These are phyloP conservation scores for Starmerella roubikii DNA, from an alignment of 805 yeast species.

Conservation along the genomic window DNA sequence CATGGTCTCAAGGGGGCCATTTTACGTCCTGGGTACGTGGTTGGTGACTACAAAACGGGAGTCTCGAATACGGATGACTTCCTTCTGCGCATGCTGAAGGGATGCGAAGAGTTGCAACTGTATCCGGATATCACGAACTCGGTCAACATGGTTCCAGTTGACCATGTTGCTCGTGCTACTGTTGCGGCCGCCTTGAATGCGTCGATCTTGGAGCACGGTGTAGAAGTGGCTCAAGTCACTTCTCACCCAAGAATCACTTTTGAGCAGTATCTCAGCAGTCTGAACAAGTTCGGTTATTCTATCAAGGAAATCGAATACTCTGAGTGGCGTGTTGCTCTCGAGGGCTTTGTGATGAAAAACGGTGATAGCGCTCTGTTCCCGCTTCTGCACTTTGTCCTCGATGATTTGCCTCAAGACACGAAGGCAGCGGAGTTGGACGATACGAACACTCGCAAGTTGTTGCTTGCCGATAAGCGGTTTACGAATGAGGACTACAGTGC, in stretches of 20 bases:
- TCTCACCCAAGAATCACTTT: slow-evolving; percentile 86
- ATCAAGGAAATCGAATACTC: slow-evolving; percentile 52
- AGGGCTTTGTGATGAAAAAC: slow-evolving; percentile 58
- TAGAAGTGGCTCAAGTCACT: slow-evolving; percentile 87
- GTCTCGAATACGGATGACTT: slow-evolving; percentile 94
- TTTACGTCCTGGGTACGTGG: slow-evolving; percentile 90
- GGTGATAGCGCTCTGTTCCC: slow-evolving; percentile 86
- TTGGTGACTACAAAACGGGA: slow-evolving; percentile 75
- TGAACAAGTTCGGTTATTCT: slow-evolving; percentile 59
- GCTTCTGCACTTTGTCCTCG: slow-evolving; percentile 83
- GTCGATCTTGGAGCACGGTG: slow-evolving; percentile 33
- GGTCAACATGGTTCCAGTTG: slow-evolving; percentile 95
- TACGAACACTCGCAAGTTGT: slow-evolving; percentile 56
- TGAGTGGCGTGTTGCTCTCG: slow-evolving; percentile 66
- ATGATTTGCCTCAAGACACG: slow-evolving; percentile 77
- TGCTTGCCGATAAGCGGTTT: slow-evolving; percentile 46
- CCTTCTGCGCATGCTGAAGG: slow-evolving; percentile 85
- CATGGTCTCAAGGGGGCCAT: slow-evolving; percentile 75
- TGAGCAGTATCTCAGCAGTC: slow-evolving; percentile 55
- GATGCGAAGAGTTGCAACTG: slow-evolving; percentile 74
- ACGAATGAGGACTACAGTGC: slow-evolving; percentile 51
- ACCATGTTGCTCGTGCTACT: slow-evolving; percentile 88
- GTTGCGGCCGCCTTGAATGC: slow-evolving; percentile 75
- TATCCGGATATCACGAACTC: slow-evolving; percentile 77
- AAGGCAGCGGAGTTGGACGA: slow-evolving; percentile 95